Base-by-base conservation (phyloP, 2,329 filamentous ascomycete species). In the Penicillium sp. region DNA sequence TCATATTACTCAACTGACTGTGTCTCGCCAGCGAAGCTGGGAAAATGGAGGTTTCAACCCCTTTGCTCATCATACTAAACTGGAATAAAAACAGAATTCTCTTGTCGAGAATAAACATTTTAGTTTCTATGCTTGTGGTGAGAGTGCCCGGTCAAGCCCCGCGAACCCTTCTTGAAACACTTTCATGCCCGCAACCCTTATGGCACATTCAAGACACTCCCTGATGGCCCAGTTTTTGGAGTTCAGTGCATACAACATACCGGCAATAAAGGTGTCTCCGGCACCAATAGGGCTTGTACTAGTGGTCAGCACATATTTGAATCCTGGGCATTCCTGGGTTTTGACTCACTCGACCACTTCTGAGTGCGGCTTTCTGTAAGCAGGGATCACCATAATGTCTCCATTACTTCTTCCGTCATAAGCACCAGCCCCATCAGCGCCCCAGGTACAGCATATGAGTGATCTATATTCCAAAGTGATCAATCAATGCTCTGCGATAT, bases 261-360 rank as follows among this genome's bases (percentile, higher is more conserved):
- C 85, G 27, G 85, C 85, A 53, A 85, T 79, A 59, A 89, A 89
- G 0, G 85, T 87, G 61, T 89, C 86, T 55, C 86, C 86, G 35
- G 85, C 85, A 44, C 85, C 86, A 50, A 88, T 77, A 5, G 84
- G 77, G 63, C 85, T 87, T 62, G 49, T 39, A n/a, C n/a, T n/a
- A 4, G 40, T 40, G 54, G 16, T 63, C 28, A 59, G 50, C 16
- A 16, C 14, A 7, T n/a, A 26, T 18, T 11, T 20, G 26, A 18
- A 3, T 3, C 13, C 8, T 18, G 22, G 11, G 8, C 6, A 18
- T 34, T 11, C 8, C 3, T 3, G 6, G 5, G 5, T 2, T 5
- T 29, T 6, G 31, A 76, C 79, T 64, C 76, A 85, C 82, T 85
- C 83, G 38, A 83, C 68, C 42, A 84, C 74, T 47, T 65, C 59